A percentile compares a stretch with the other conserved stretches of the same genome.
Evolutionary conservation across 768 basidiomycete genomes (phyloP).

Genomic region (Phylloporus rhodoxanthus): DNA sequence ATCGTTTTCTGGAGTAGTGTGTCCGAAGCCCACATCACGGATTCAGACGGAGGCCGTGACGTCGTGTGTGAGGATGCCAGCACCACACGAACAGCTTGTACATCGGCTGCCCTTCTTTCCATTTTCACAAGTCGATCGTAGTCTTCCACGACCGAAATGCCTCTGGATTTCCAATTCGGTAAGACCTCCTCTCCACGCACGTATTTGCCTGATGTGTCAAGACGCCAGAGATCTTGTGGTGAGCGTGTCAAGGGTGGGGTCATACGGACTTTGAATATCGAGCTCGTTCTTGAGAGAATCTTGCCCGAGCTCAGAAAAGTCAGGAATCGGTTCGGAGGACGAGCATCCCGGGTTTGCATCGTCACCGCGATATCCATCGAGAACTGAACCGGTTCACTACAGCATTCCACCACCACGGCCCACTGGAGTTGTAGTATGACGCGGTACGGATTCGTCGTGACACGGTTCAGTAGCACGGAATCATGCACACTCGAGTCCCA

Average conservation of each 20-base stretch:
- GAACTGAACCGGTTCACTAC: constrained; percentile 84
- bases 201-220: constrained; percentile 93
- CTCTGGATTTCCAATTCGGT: constrained; percentile 79
- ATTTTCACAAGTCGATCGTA: constrained; percentile 65
- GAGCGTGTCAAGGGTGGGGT: constrained; percentile 82
- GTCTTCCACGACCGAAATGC: constrained; percentile 85
- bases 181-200: constrained; percentile 88
- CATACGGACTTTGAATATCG: constrained; percentile 78
- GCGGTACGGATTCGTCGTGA: constrained; percentile 72
- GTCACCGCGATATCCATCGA: constrained; percentile 79
- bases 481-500: constrained; percentile 96
- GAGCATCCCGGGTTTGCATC: constrained; percentile 79
- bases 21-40: constrained; percentile 59
- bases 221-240: constrained; percentile 84
- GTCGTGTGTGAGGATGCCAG: constrained; percentile 46
- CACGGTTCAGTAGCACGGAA: constrained; percentile 77
- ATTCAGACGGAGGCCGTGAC: constrained; percentile 45
- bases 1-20: constrained; percentile 61
- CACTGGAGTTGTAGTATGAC: constrained; percentile 74
- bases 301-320: constrained; percentile 74
- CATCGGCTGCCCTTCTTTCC: constrained; percentile 77
- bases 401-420: constrained; percentile 76
- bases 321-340: constrained; percentile 72
- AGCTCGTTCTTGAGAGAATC: constrained; percentile 70
- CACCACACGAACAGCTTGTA: constrained; percentile 81